Conservation (phyloP, 2,329 filamentous ascomycete species). For the Rutstroemia sp. region DNA sequence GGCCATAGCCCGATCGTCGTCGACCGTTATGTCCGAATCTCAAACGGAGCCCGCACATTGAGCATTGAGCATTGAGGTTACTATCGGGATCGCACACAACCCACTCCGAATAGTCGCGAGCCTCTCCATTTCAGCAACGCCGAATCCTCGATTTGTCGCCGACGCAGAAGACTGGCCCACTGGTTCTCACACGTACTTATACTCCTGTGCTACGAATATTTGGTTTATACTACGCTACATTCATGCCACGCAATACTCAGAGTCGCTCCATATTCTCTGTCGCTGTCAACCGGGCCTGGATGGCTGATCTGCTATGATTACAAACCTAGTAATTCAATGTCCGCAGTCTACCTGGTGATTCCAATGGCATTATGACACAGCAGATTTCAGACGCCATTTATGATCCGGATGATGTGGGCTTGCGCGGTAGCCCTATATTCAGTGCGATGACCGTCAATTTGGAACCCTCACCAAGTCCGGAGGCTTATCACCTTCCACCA, state of each 20-base stretch:
- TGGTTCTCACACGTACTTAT: no score
- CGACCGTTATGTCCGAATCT: no score
- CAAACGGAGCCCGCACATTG: no score
- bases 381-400: conserved; percentile 25
- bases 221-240: neutral
- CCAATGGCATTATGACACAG: conserved; percentile 10
- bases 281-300: neutral
- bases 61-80: no score
- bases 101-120: no score
- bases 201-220: neutral
- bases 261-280: neutral
- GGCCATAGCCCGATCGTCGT: no score
- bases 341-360: conserved; percentile 3
- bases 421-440: conserved; percentile 35
- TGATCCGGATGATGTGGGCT: conserved; percentile 41
- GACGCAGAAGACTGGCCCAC: no score
- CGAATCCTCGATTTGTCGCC: no score
- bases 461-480: conserved; percentile 44
- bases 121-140: no score
- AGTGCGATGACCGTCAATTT: conserved; percentile 37
- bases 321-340: conserved; percentile 8
- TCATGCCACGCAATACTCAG: neutral
- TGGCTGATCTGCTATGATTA: conserved; percentile 20
- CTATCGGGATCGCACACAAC: no score
- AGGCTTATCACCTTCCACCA: conserved; percentile 37